Evolutionary conservation across 2,329 filamentous ascomycete species (phyloP), one percentile per base, ranked within the genome.

Genomic region (Talaromyces sp.): DNA sequence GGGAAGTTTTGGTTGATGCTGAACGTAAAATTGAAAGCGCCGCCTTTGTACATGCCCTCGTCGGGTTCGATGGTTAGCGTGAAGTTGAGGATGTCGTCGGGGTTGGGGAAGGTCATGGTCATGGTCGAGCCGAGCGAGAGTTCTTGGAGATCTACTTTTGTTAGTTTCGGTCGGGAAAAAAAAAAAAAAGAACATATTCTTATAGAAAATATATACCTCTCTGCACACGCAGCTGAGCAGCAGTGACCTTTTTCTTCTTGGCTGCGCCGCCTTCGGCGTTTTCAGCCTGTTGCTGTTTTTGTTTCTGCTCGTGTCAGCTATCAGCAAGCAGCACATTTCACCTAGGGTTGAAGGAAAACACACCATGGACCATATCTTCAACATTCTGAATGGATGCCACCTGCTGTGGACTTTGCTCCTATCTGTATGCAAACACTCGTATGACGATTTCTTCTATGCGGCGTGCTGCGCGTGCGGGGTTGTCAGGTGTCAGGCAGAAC

Each of bases 361-460:
- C 82, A 96, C 92, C 94, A 98, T 96, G 72, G 92, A 96, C 95
- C 94, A 98, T 83, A 98, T 97, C 83, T 98, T 98, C 84, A 97
- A 85, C 95, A 98, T 98, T 74, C 82, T 93, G 81, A 67, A 70
- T 66, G 65, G 63, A 68, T 65, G 18, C 50, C 47, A 42, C 47
- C 57, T 10, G 30, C 33, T 12, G 33, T 59, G 27, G 27, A 52
- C 23, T 50, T 40, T 56, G 2, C 36, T 40, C 36, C 16, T 40
- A 6, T 40, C 16, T 40, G 36, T 40, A 40, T 40, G 14, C 36
- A 40, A 40, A 40, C 14, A 40, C 36, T 33, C 31, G 36, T 40
- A 40, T 40, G 16, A 40, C 36, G 1, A 14, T 40, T 40, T 7
- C 36, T 40, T 34, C 12, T 14, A 16, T 36, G 14, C 12, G 34